These are phyloP conservation scores for Ogataea philodendri DNA, from an alignment of 805 yeast genomes.

Conservation along the genomic window DNA sequence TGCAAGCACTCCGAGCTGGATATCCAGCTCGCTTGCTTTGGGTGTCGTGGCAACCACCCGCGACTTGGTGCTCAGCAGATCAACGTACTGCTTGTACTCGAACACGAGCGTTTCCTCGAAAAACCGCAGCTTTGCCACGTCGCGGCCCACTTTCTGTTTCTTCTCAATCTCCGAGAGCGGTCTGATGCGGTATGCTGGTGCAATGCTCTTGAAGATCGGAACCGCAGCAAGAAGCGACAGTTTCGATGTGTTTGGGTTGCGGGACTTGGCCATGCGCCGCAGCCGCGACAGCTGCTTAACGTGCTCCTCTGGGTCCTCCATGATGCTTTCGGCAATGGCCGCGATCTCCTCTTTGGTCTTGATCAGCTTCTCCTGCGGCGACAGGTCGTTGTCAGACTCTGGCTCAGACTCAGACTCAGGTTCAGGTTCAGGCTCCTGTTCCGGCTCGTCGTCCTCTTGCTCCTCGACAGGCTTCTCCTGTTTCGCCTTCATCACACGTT, in stretches of 20 bases:
- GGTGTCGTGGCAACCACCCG: slow-evolving; percentile 34
- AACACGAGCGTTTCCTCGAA: slow-evolving; percentile 77
- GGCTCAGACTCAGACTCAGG: slow-evolving; percentile 17
- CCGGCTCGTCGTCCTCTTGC: slow-evolving; percentile 17
- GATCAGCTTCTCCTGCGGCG: slow-evolving; percentile 52
- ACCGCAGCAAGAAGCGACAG: slow-evolving; percentile 75
- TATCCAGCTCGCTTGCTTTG: slow-evolving; percentile 34
- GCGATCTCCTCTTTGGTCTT: slow-evolving; percentile 83
- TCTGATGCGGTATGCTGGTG: slow-evolving; percentile 86
- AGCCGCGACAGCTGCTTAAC: slow-evolving; percentile 61
- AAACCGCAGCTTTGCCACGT: slow-evolving; percentile 70
- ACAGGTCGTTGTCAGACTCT: slow-evolving; percentile 41
- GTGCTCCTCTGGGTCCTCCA: slow-evolving; percentile 89
- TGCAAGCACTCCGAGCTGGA: slow-evolving; percentile 55
- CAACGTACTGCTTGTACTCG: slow-evolving; percentile 68
- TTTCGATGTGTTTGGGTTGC: slow-evolving; percentile 62
- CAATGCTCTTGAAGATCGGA: slow-evolving; percentile 78
- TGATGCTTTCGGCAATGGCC: slow-evolving; percentile 67
- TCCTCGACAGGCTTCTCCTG: slow-evolving; percentile 17
- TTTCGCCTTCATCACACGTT: slow-evolving; percentile 53
- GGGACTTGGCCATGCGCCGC: slow-evolving; percentile 66
- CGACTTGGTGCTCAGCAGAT: slow-evolving; percentile 42
- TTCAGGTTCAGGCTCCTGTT: slow-evolving; percentile 16
- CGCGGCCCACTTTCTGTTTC: slow-evolving; percentile 78
- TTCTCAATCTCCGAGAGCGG: slow-evolving; percentile 79